These are phyloP conservation scores for Mrakia hoshinonis DNA, from an alignment of 768 basidiomycete species.

Conservation along the genomic window DNA sequence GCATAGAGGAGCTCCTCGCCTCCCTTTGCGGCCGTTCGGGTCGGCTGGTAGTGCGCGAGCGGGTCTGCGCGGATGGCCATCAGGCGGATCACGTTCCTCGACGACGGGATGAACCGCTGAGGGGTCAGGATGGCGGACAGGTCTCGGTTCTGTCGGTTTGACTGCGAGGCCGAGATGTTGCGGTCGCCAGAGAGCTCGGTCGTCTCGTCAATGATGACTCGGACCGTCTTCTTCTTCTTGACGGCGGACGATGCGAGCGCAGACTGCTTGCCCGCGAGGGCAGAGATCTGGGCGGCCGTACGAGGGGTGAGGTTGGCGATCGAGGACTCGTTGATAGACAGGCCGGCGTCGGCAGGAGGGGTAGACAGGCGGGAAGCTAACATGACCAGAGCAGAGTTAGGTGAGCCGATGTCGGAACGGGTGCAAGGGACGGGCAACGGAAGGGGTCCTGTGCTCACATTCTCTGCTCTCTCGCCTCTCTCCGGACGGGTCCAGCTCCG, in stretches of 20 bases:
- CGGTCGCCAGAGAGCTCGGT: slow-evolving; percentile 57
- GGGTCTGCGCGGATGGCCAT: slow-evolving; percentile 79
- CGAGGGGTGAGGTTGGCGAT: slow-evolving; percentile 44
- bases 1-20: slow-evolving; percentile 57
- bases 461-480: slow-evolving; percentile 48
- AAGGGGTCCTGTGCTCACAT: too few relatives aligned
- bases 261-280: slow-evolving; percentile 36
- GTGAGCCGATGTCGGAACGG: neutral
- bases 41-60: slow-evolving; percentile 73
- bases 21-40: slow-evolving; percentile 54
- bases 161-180: slow-evolving; percentile 48
- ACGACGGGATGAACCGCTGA: slow-evolving; percentile 77
- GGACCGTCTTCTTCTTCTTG: slow-evolving; percentile 67
- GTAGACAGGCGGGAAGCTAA: slow-evolving; percentile 13
- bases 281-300: slow-evolving; percentile 43
- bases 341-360: slow-evolving; percentile 56
- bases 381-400: neutral
- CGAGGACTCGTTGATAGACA: slow-evolving; percentile 65
- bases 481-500: slow-evolving; percentile 53
- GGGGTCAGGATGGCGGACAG: slow-evolving; percentile 30
- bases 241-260: slow-evolving; percentile 38
- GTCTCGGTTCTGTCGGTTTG: slow-evolving; percentile 45
- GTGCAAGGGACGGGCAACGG: too few relatives aligned
- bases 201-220: slow-evolving; percentile 60
- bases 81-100: slow-evolving; percentile 73